Conservation (phyloP, 2,329 filamentous ascomycete genomes). For the Chaetomium strumarium region DNA sequence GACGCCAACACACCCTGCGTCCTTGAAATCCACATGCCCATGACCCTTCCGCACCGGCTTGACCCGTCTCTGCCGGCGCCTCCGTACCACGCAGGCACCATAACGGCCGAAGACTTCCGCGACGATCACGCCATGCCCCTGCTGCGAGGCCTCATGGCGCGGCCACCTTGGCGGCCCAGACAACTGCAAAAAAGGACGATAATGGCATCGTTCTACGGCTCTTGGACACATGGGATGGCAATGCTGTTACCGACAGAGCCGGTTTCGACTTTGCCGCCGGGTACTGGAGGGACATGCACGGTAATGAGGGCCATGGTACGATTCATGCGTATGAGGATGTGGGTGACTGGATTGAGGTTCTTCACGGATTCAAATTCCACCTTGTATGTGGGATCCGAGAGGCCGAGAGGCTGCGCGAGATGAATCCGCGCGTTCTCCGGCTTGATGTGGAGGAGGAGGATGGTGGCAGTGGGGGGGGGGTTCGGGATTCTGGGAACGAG, state of each 20-base stretch:
- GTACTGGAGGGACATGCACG: neutral
- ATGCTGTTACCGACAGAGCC: neutral
- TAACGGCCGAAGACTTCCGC: neutral
- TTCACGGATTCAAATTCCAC: neutral
- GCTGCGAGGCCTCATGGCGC: neutral
- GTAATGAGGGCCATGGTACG: neutral
- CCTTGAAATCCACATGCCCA: slow-evolving; percentile 1
- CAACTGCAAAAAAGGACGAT: no score
- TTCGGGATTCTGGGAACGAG: no score
- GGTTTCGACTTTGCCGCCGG: neutral
- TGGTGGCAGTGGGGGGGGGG: neutral
- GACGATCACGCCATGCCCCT: neutral
- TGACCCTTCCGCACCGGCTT: neutral
- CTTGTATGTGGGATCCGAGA: neutral
- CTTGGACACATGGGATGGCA: neutral
- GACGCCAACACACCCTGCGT: neutral
- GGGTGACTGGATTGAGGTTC: neutral
- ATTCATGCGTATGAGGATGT: neutral
- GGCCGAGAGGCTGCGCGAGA: neutral
- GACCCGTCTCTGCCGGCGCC: slow-evolving; percentile 5
- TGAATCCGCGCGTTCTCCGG: neutral
- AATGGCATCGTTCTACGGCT: no score
- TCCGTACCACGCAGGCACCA: slow-evolving; percentile 1
- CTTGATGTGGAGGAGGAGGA: neutral
- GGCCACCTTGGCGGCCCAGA: no score